phyloP scores from a whole-genome alignment of 345 rosid species.

The Eucalyptus microcorys region DNA sequence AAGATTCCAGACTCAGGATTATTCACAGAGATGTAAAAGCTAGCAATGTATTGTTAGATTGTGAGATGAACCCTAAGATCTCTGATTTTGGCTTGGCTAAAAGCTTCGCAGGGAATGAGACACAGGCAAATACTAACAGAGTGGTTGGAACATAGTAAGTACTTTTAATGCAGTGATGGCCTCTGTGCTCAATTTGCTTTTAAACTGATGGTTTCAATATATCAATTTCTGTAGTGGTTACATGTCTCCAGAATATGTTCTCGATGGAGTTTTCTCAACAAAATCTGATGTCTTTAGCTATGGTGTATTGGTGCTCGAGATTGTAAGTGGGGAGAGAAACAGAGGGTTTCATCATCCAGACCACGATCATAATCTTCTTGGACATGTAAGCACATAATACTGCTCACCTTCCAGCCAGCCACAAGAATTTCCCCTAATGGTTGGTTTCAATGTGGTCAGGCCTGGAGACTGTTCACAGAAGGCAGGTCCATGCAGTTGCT shows the following conservation, averaged over 20 bases:
- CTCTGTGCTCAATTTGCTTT: not conserved
- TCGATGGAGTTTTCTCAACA: slow-evolving; percentile 16
- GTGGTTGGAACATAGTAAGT: slow-evolving; percentile 18
- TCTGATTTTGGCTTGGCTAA: slow-evolving; percentile 15
- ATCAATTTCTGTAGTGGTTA: slow-evolving; percentile 13
- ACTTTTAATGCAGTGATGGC: not conserved
- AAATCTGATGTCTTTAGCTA: slow-evolving; percentile 29
- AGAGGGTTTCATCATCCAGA: slow-evolving; percentile 14
- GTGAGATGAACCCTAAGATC: slow-evolving; percentile 11
- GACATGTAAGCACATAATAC: slow-evolving; percentile 1
- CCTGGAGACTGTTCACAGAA: slow-evolving; percentile 30
- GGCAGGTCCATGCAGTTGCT: slow-evolving; percentile 15
- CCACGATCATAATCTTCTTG: slow-evolving; percentile 17
- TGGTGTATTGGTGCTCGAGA: slow-evolving; percentile 23
- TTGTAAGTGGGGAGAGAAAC: slow-evolving; percentile 10
- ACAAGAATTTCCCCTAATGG: not conserved
- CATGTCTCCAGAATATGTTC: slow-evolving; percentile 37
- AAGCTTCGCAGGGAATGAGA: slow-evolving; percentile 6
- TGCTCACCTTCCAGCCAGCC: not conserved
- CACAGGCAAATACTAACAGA: not conserved
- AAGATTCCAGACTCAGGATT: slow-evolving; percentile 12
- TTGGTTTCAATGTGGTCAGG: not conserved
- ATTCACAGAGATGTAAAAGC: slow-evolving; percentile 18
- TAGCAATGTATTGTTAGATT: slow-evolving; percentile 7
- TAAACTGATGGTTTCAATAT: not conserved